Evolutionary conservation across 495 filamentous ascomycete genomes (phyloP).

Genomic region (Penicillium nucicola): DNA sequence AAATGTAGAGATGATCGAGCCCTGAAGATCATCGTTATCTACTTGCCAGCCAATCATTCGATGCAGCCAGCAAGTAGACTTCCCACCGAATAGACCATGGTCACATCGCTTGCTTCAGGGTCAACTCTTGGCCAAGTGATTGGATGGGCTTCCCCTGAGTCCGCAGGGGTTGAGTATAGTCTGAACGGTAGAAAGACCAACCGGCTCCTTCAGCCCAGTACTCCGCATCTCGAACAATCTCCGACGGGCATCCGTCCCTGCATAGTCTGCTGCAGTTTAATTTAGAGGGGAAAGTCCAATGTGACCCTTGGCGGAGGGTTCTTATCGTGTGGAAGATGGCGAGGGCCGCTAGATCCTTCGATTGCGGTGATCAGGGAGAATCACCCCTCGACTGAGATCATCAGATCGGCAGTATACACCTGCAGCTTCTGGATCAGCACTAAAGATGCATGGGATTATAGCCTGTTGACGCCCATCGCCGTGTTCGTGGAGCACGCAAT

Average conservation of each 20-base stretch:
- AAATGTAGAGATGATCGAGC: background rate
- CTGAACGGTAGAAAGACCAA: background rate
- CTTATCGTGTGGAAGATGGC: background rate
- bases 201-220: too few species aligned
- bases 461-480: too few species aligned
- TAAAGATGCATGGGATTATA: too few species aligned
- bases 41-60: slow-evolving; percentile 15
- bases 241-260: slow-evolving; percentile 8
- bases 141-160: slow-evolving; percentile 1
- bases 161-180: background rate
- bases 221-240: background rate
- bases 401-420: background rate
- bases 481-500: too few species aligned
- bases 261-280: background rate
- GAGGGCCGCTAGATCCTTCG: background rate
- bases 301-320: slow-evolving; percentile 12
- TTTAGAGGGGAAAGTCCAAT: background rate
- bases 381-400: background rate
- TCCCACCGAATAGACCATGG: slow-evolving; percentile 7
- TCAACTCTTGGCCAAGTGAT: slow-evolving; percentile 1
- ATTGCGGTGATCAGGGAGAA: background rate
- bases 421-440: too few species aligned
- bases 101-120: slow-evolving; percentile 15
- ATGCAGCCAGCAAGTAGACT: background rate
- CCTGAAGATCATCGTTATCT: slow-evolving; percentile 29